These are phyloP conservation scores for Lipomyces sp. DNA, from an alignment of 805 yeast species.

Conservation along the genomic window DNA sequence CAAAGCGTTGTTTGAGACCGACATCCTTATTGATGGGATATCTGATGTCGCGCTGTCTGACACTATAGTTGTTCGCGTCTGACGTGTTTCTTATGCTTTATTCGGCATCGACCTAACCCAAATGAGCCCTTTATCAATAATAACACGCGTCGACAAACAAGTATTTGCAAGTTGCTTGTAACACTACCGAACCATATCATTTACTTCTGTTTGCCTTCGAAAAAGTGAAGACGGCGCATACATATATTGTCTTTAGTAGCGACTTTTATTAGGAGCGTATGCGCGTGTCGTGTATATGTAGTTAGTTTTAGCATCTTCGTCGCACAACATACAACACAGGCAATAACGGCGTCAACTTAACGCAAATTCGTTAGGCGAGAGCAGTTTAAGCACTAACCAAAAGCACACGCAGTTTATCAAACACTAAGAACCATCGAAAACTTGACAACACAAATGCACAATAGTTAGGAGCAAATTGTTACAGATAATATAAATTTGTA, in stretches of 20 bases:
- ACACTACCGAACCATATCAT: too few relatives aligned
- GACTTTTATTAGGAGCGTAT: too few relatives aligned
- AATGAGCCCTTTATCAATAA: not conserved
- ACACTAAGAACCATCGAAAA: not conserved
- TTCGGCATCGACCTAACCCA: not conserved
- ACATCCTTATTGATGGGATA: constrained; percentile 1
- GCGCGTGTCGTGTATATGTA: too few relatives aligned
- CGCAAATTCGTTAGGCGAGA: not conserved
- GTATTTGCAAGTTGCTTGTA: too few relatives aligned
- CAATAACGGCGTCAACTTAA: not conserved
- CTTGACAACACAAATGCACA: not conserved
- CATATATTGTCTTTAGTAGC: too few relatives aligned
- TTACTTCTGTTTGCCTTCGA: too few relatives aligned
- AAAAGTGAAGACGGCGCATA: too few relatives aligned
- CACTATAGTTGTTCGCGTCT: not conserved
- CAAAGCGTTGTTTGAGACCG: constrained; percentile 20
- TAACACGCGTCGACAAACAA: not conserved
- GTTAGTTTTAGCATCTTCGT: too few relatives aligned
- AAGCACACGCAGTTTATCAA: not conserved
- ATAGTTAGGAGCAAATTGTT: not conserved
- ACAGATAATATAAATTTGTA: not conserved
- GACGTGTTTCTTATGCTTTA: not conserved
- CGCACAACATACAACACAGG: too few relatives aligned
- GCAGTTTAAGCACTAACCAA: not conserved
- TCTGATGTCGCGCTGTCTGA: not conserved